phyloP scores from a whole-genome alignment of 441 rosid species.

The Iberis amara region DNA sequence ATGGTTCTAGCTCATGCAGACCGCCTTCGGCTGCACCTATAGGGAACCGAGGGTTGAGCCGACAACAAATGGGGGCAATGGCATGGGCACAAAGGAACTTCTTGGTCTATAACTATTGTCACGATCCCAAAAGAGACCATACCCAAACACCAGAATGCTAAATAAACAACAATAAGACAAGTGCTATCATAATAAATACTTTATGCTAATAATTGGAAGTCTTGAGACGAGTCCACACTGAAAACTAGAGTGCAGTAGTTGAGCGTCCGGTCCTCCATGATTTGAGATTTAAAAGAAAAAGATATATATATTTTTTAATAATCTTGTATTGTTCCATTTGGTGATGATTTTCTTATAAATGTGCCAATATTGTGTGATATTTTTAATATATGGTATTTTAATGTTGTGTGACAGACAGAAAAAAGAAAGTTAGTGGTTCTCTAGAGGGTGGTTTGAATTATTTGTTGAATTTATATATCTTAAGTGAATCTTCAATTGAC shows the following conservation, averaged over 20 bases:
- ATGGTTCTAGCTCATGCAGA: constrained; percentile 34
- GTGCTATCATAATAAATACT: constrained; percentile 10
- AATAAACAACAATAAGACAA: constrained; percentile 1
- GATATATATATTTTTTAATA: neutral
- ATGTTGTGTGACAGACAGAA: constrained; percentile 7
- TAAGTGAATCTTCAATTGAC: too few species aligned
- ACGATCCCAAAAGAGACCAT: constrained; percentile 60
- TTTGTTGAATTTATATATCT: neutral
- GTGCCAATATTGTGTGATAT: constrained; percentile 13
- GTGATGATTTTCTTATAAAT: constrained; percentile 11
- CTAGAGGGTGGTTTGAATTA: constrained; percentile 3
- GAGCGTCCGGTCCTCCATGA: constrained; percentile 33
- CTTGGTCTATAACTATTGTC: constrained; percentile 59
- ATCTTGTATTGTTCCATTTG: constrained; percentile 19
- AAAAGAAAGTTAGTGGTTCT: neutral
- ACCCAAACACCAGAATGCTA: constrained; percentile 57
- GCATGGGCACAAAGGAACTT: constrained; percentile 50
- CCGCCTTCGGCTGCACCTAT: constrained; percentile 39
- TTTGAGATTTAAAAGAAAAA: constrained; percentile 21
- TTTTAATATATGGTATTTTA: constrained; percentile 17
- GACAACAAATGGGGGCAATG: constrained; percentile 46
- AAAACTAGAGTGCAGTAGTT: constrained; percentile 26
- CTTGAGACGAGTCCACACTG: constrained; percentile 32
- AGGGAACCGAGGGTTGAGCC: constrained; percentile 36
- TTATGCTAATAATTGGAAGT: constrained; percentile 26